A percentile compares a stretch with the other conserved stretches of the same genome.
phyloP scores from a whole-genome alignment of 331 rosid genomes.

The Quercus tomentella region DNA sequence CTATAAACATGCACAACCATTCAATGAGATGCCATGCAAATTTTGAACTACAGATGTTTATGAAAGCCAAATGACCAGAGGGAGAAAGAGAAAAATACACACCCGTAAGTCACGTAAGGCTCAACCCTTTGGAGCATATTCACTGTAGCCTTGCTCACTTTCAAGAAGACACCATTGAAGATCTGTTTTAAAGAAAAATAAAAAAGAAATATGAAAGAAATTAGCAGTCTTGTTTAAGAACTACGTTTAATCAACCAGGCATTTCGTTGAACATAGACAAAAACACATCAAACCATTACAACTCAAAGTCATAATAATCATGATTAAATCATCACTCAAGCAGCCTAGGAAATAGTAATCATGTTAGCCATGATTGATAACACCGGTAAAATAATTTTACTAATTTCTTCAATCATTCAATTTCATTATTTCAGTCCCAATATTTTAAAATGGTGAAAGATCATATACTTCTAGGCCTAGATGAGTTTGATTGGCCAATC shows the following conservation, averaged over 20 bases:
- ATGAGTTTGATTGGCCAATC: no score
- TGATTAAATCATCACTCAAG: neutral
- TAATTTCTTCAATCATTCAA: neutral
- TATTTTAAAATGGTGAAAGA: no score
- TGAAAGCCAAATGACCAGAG: neutral
- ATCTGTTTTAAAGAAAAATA: no score
- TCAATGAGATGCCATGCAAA: neutral
- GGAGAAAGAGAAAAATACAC: neutral
- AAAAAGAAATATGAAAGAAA: no score
- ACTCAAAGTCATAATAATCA: neutral
- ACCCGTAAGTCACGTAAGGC: constrained; percentile 66
- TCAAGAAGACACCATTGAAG: no score
- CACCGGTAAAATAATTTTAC: neutral
- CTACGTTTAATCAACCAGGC: neutral
- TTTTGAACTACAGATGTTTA: neutral
- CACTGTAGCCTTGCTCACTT: no score
- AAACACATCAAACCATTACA: neutral
- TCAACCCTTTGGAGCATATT: no score
- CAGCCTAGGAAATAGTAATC: neutral
- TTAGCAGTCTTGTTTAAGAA: no score
- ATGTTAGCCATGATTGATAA: neutral
- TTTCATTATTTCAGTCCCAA: no score
- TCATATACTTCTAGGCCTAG: no score
- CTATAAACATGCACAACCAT: constrained; percentile 17
- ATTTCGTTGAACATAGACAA: neutral